phyloP scores from a whole-genome alignment of 2,329 filamentous ascomycete genomes.

The Stachybotrys echinatus region DNA sequence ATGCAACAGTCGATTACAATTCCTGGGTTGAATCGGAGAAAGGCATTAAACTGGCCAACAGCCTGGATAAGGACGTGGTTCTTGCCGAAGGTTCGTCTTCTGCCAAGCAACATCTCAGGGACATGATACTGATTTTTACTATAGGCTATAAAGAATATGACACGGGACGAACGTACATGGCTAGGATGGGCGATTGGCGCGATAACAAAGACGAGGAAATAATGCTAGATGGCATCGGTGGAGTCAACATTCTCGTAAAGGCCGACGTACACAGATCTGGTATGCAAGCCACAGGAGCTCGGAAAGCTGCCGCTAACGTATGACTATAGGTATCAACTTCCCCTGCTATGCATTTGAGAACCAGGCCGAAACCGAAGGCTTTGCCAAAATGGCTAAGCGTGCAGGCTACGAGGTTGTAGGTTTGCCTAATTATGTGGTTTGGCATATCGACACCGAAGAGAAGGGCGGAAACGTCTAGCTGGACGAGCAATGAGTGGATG shows the following conservation, averaged over 20 bases:
- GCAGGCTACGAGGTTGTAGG: conserved; percentile 91
- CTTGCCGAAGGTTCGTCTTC: conserved; percentile 72
- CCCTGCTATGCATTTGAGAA: conserved; percentile 96
- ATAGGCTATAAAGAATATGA: conserved; percentile 87
- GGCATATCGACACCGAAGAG: conserved; percentile 96
- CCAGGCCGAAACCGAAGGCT: conserved; percentile 97
- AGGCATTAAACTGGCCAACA: conserved; percentile 66
- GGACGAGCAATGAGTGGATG: conserved; percentile 2
- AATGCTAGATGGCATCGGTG: conserved; percentile 89
- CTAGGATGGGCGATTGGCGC: conserved; percentile 84
- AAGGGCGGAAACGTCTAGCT: conserved; percentile 71
- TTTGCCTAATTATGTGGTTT: conserved; percentile 95
- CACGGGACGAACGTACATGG: conserved; percentile 87
- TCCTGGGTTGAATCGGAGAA: conserved; percentile 95
- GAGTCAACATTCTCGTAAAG: conserved; percentile 96
- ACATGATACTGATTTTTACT: conserved; percentile 12
- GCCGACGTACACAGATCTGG: conserved; percentile 94
- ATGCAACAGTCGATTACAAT: conserved; percentile 81
- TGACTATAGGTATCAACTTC: conserved; percentile 80
- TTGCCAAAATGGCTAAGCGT: conserved; percentile 96
- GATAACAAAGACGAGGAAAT: conserved; percentile 90
- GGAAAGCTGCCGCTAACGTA: conserved; percentile 15
- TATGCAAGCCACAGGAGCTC: conserved; percentile 32
- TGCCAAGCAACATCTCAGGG: neutral
- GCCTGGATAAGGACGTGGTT: conserved; percentile 72